Conservation (phyloP, 139 green algal genomes). For the Tetradesmus obliquus region DNA sequence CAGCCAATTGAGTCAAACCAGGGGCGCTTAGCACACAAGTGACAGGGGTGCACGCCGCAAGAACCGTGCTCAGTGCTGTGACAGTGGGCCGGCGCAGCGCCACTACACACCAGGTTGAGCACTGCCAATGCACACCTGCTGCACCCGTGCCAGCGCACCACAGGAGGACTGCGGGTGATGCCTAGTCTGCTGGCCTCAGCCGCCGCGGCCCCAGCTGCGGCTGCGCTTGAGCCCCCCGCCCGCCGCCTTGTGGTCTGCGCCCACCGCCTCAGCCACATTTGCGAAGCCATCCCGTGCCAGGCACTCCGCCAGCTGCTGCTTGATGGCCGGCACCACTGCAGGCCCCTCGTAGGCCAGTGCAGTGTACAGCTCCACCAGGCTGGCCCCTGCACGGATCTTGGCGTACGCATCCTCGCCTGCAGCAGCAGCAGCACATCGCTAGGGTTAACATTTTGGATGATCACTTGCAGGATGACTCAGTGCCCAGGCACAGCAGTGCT, state of each 20-base stretch:
- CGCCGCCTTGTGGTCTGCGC: conserved; percentile 74
- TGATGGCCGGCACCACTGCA: conserved; percentile 88
- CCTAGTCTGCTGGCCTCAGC: not conserved
- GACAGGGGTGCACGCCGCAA: no score
- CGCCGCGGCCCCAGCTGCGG: not conserved
- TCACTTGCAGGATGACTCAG: not conserved
- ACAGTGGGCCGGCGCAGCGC: no score
- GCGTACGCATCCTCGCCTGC: conserved; percentile 90
- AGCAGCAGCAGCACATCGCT: not conserved
- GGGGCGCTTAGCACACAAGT: no score
- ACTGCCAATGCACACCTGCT: no score
- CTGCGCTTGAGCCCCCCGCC: not conserved
- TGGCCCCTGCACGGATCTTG: conserved; percentile 96
- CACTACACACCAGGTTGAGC: no score
- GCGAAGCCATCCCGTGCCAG: conserved; percentile 84
- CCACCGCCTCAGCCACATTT: conserved; percentile 85
- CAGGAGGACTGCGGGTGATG: no score
- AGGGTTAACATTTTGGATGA: no score
- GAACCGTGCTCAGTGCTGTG: no score
- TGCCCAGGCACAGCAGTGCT: no score
- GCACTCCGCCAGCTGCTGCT: conserved; percentile 83
- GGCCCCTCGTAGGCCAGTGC: conserved; percentile 92
- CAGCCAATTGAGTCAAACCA: no score
- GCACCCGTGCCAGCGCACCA: no score
- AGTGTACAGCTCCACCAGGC: conserved; percentile 97